Conservation (phyloP, 2,329 filamentous ascomycete genomes). For the Penicillium nordicum region DNA sequence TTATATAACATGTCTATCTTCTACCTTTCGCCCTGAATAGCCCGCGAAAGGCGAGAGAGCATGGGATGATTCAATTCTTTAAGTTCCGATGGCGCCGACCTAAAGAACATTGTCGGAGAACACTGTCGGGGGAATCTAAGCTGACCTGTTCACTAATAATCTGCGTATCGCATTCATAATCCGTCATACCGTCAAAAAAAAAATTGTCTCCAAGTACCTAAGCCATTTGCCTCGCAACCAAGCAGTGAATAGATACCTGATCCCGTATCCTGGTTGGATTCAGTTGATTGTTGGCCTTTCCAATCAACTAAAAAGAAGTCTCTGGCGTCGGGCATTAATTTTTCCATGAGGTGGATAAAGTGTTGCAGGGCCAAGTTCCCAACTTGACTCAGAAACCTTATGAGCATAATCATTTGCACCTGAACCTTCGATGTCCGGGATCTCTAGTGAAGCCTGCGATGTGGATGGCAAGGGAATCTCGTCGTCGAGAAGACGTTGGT, state of each 20-base stretch:
- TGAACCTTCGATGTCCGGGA: background rate
- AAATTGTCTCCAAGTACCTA: background rate
- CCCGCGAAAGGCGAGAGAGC: background rate
- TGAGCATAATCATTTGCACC: background rate
- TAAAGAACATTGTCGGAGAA: slow-evolving; percentile 5
- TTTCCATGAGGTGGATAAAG: background rate
- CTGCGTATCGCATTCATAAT: no score
- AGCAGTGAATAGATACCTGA: background rate
- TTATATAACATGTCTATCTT: background rate
- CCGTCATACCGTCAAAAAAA: background rate
- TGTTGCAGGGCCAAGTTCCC: slow-evolving; percentile 4
- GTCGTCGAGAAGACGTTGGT: slow-evolving; percentile 17
- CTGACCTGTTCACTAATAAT: background rate
- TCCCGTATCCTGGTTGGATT: background rate
- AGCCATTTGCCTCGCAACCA: background rate
- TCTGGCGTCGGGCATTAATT: background rate
- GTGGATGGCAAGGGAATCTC: background rate
- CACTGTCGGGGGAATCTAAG: background rate
- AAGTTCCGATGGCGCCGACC: background rate
- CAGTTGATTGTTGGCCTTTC: background rate
- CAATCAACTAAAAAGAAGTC: background rate
- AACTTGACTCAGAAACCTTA: background rate
- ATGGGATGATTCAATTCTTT: background rate
- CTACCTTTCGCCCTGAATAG: background rate
- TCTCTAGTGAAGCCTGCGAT: background rate